Conservation (phyloP, 2,329 filamentous ascomycete genomes). For the Arthrocladium fulminans region DNA sequence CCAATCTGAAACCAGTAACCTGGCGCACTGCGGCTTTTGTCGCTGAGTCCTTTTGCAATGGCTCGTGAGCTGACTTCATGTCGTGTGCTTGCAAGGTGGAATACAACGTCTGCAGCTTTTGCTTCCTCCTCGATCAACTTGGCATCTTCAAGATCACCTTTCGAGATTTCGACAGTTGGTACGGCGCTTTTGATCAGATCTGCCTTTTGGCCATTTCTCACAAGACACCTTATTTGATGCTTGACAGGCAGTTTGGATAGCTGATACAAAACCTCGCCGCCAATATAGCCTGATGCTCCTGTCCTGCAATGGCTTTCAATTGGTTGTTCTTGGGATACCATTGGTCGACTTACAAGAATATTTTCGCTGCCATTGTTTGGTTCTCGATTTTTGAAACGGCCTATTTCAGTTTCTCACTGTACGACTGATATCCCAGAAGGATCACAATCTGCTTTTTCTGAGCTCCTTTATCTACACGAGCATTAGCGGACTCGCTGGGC, state of each 20-base stretch:
- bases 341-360: no score
- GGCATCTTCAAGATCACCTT: slow-evolving; percentile 40
- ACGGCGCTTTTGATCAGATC: slow-evolving; percentile 40
- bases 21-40: neutral
- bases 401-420: no score
- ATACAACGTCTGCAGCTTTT: slow-evolving; percentile 39
- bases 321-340: no score
- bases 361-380: no score
- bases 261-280: slow-evolving; percentile 40
- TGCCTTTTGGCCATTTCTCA: slow-evolving; percentile 42
- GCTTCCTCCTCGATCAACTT: slow-evolving; percentile 45
- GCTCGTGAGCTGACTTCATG: slow-evolving; percentile 7
- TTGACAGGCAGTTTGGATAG: slow-evolving; percentile 29
- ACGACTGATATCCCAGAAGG: no score
- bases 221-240: slow-evolving; percentile 38
- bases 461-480: no score
- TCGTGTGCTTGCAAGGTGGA: slow-evolving; percentile 21
- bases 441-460: no score
- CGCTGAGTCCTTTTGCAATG: slow-evolving; percentile 4
- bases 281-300: slow-evolving; percentile 45
- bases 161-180: slow-evolving; percentile 40
- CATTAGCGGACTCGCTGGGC: no score
- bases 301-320: no score
- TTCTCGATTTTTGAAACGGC: no score
- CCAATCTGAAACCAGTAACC: slow-evolving; percentile 30